Evolutionary conservation across 176 grass and related monocot genomes (phyloP), one percentile per base, ranked within the genome.

Genomic region (Carex scoparia): DNA sequence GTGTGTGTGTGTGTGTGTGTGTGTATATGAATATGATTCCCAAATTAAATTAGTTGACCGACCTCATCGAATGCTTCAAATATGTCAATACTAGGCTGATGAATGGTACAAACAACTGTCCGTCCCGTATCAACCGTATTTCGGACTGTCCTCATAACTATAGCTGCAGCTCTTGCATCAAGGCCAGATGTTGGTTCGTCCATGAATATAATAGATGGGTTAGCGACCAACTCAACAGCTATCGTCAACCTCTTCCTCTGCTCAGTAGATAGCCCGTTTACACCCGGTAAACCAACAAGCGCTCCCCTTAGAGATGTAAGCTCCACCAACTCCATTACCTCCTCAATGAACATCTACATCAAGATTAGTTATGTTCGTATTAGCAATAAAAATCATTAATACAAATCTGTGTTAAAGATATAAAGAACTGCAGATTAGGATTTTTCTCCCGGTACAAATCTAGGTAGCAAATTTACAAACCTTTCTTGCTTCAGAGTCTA

Each of bases 11-110:
- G 23, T 23, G 23, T 23, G 23, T 23, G 23, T 23, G 23, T 23
- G 0, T 23, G 2, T 35, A n/a, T 69, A 58, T 9, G 10, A 73
- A 68, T 80, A 32, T 69, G 48, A 85, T 74, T 58, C 16, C 30
- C 65, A 66, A 32, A 23, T 51, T 40, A 70, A 77, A 35, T 42
- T 85, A 57, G 61, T 4, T 40, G 38, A 73, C 78, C 8, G 68
- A 97, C 92, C 90, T 97, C 90, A 69, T 97, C 94, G 46, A 97
- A 97, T 79, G 94, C 90, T 92, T 97, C 92, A 85, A 97, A 97
- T 28, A 97, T 97, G 74, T 97, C 94, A 82, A 94, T 97, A 76
- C 94, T 97, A 13, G 94, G 94, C 32, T 97, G 94, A 70, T 97
- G 94, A 66, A 97, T 97, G 48, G 94, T 97, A 86, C 94, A 97